Evolutionary conservation across 257 asterid genomes (phyloP).

Genomic region (Misopates orontium): DNA sequence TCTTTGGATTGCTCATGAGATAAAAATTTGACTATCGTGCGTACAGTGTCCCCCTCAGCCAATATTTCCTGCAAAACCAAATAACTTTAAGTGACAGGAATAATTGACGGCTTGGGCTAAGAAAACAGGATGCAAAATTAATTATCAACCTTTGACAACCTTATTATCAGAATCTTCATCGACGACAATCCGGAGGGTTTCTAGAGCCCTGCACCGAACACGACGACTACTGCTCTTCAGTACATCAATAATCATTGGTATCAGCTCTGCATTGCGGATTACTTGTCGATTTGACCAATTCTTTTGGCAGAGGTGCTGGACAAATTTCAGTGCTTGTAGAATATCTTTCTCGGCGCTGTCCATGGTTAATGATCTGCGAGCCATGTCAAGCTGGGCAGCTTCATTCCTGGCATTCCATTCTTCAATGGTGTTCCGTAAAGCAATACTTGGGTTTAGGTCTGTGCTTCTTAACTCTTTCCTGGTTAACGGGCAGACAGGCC

Average conservation of each 20-base stretch:
- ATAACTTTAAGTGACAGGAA: slow-evolving; percentile 18
- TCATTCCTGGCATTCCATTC: slow-evolving; percentile 97
- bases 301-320: slow-evolving; percentile 66
- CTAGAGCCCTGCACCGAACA: slow-evolving; percentile 74
- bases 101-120: slow-evolving; percentile 19
- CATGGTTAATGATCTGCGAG: slow-evolving; percentile 57
- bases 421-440: slow-evolving; percentile 80
- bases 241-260: slow-evolving; percentile 78
- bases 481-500: slow-evolving; percentile 74
- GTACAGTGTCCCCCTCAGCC: slow-evolving; percentile 89
- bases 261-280: slow-evolving; percentile 65
- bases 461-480: slow-evolving; percentile 67
- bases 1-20: slow-evolving; percentile 77
- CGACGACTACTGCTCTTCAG: slow-evolving; percentile 68
- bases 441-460: slow-evolving; percentile 86
- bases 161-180: slow-evolving; percentile 87
- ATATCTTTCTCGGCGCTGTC: slow-evolving; percentile 66
- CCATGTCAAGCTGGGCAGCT: slow-evolving; percentile 91
- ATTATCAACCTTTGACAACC: slow-evolving; percentile 59
- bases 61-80: slow-evolving; percentile 69
- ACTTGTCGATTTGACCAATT: slow-evolving; percentile 63
- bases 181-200: slow-evolving; percentile 78
- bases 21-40: slow-evolving; percentile 77
- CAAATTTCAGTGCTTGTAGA: slow-evolving; percentile 61
- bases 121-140: slow-evolving; percentile 19